phyloP scores from a whole-genome alignment of 1,139 yeast genomes.

The Scheffersomyces lignicola region DNA sequence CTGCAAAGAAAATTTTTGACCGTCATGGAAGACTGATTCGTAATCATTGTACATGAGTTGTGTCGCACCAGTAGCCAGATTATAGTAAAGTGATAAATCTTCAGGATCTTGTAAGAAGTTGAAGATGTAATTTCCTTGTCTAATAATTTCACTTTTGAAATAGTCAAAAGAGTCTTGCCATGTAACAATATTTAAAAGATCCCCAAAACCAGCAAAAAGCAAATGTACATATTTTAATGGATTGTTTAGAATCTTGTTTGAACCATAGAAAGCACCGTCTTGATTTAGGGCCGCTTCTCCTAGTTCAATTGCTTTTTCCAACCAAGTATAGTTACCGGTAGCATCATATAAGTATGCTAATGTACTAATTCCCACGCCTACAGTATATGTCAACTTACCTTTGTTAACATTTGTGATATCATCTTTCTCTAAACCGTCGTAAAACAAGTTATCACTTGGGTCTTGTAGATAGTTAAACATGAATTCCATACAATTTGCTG shows the following conservation, averaged over 20 bases:
- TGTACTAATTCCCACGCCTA: slow-evolving; percentile 34
- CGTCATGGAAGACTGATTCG: slow-evolving; percentile 10
- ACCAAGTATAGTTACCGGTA: slow-evolving; percentile 14
- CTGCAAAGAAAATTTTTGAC: slow-evolving; percentile 4
- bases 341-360: slow-evolving; percentile 24
- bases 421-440: slow-evolving; percentile 27
- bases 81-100: slow-evolving; percentile 17
- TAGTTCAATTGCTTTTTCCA: slow-evolving; percentile 16
- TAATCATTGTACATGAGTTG: slow-evolving; percentile 12
- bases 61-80: slow-evolving; percentile 14
- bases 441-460: slow-evolving; percentile 26
- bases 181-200: slow-evolving; percentile 14
- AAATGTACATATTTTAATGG: slow-evolving; percentile 24
- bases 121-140: slow-evolving; percentile 24
- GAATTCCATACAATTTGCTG: slow-evolving; percentile 24
- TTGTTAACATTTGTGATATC: slow-evolving; percentile 22
- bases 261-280: slow-evolving; percentile 23
- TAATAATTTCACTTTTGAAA: slow-evolving; percentile 19
- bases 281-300: slow-evolving; percentile 19
- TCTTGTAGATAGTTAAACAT: slow-evolving; percentile 29
- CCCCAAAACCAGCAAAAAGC: slow-evolving; percentile 25
- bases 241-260: slow-evolving; percentile 25
- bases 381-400: slow-evolving; percentile 39
- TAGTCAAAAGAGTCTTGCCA: slow-evolving; percentile 11
- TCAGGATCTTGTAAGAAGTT: slow-evolving; percentile 23